Base-by-base conservation (phyloP, 2,329 filamentous ascomycete genomes). In the Aspergillus candidus region DNA sequence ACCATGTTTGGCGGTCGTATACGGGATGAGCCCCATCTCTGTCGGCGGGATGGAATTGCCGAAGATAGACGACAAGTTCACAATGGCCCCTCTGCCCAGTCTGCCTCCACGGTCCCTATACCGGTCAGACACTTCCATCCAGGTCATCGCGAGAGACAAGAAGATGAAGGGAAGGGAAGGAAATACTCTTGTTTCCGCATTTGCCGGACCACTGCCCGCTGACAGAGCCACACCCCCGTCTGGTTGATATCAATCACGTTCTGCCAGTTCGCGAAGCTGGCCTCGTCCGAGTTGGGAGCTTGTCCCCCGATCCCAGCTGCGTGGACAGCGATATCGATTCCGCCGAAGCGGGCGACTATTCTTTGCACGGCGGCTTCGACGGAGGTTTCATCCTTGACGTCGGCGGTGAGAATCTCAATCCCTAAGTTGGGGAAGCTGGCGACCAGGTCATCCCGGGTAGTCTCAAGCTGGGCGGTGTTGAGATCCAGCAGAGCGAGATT, bases 161-260 rank as follows among this genome's bases (percentile, higher is more conserved):
- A 6, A 8, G 4, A 14, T 12, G 8, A 33, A 31, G 17, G 14
- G 12, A 40, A 4, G 4, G 7, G 14, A 13, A 34, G n/a, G 11
- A 11, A 14, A 15, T 39, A 58, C 57, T 59, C 57, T 39, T 61
- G 58, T 12, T 44, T 49, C 31, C 56, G 10, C 55, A 58, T 57
- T 38, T 60, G 57, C 32, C 51, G 49, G 18, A 62, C 52, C 57
- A 81, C 67, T 33, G 75, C 77, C 40, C 69, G 66, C 53, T 80
- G 74, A 49, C 77, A 80, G 17, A 77, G 63, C 71, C 76, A 80
- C 0, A 81, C 72, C 4, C 78, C 79, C 35, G 72, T 72, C 15
- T 79, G 66, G 48, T 82, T 77, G 36, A 80, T 62, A 44, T 72
- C 68, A 3, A 80, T 52, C 1, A 80, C 66, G 5, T 67, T 64